Conservation (phyloP, 257 asterid species). For the Catharanthus roseus region DNA sequence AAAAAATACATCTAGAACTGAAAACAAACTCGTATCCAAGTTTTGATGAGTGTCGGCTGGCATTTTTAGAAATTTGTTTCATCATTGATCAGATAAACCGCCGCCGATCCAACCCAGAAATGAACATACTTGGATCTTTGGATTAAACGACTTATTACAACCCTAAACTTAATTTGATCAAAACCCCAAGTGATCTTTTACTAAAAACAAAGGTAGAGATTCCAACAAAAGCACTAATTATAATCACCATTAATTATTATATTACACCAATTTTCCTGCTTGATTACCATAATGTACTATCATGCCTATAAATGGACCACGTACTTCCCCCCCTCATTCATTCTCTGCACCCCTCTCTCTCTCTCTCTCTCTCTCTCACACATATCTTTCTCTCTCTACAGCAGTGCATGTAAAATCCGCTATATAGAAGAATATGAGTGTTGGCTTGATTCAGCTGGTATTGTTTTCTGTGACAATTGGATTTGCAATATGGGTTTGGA, state of each 20-base stretch:
- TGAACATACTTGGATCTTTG: no score
- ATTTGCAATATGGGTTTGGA: constrained; percentile 25
- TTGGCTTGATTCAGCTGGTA: neutral
- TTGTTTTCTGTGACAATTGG: neutral
- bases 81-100: no score
- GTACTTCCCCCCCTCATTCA: constrained; percentile 2
- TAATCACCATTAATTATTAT: constrained; percentile 13
- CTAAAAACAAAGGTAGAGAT: constrained; percentile 11
- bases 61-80: no score
- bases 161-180: neutral
- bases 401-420: no score
- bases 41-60: no score
- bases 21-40: no score
- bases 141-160: no score
- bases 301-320: constrained; percentile 25
- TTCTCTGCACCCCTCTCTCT: neutral
- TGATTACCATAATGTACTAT: no score
- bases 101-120: no score
- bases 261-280: no score
- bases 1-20: no score
- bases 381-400: neutral
- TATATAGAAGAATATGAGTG: neutral
- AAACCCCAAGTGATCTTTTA: no score
- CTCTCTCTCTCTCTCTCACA: neutral
- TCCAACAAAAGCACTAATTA: constrained; percentile 12